Evolutionary conservation across 83 land plant species (phyloP), one percentile per base, ranked within the genome.

Genomic region (Picea engelmannii): DNA sequence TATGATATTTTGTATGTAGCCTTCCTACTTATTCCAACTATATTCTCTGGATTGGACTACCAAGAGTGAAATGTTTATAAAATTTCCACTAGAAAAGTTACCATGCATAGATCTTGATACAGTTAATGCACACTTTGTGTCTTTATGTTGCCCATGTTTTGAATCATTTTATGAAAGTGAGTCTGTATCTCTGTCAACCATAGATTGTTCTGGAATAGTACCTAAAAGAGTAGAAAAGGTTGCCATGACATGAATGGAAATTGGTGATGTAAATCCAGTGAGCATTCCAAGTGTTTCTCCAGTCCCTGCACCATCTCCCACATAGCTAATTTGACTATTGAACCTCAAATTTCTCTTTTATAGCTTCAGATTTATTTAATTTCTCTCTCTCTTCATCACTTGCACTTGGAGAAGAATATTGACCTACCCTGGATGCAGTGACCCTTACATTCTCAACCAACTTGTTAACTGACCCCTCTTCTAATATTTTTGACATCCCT

Each of bases 191-290:
- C 31, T 74, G 25, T 21, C 59, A 74, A 74, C 31, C 31, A 31
- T 31, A 31, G 31, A 31, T 31, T 31, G 31, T 31, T 0, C 31
- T 31, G 31, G 31, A 74, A 24, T 58, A 47, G 77, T 74, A 44
- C 77, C 77, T 74, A 74, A 74, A 74, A 74, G 24, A 74, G 77
- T 1, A 68, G 87, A 87, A 88, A 89, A 86, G 78, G 88, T 84
- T 71, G 88, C 78, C 31, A 79, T 84, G 10, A 65, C 18, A 67
- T 81, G 86, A 63, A 84, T 71, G 61, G 88, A 17, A 23, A 83
- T 11, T 31, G 31, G 31, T 31, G 31, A 0, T 31, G 31, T 31
- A 31, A 31, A 31, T 31, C 31, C 31, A 31, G 83, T 79, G 79
- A 75, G 80, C 3, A 18, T 4, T 78, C 77, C 40, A 13, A 47